Evolutionary conservation across 2,329 filamentous ascomycete species (phyloP).

Genomic region (Chaetomium strumarium): DNA sequence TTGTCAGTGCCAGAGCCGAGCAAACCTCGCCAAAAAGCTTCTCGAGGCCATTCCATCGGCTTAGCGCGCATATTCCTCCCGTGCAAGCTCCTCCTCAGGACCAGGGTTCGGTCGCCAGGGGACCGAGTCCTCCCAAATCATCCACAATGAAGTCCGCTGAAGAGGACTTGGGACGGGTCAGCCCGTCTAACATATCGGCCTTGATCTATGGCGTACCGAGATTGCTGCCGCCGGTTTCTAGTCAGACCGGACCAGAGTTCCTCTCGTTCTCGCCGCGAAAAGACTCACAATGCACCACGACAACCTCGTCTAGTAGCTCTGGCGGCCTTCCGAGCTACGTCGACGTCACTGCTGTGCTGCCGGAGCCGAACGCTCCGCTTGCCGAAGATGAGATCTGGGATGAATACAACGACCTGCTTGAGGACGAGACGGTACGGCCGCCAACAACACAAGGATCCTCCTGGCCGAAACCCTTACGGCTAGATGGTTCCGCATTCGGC

Average conservation of each 20-base stretch:
- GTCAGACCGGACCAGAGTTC: slow-evolving; percentile 53
- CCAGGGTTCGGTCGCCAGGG: slow-evolving; percentile 42
- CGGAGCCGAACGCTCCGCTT: slow-evolving; percentile 54
- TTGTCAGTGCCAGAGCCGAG: slow-evolving; percentile 63
- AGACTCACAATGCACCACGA: slow-evolving; percentile 56
- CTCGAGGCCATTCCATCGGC: slow-evolving; percentile 69
- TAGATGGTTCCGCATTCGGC: slow-evolving; percentile 43
- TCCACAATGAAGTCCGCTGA: slow-evolving; percentile 36
- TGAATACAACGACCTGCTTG: slow-evolving; percentile 85
- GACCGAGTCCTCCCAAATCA: slow-evolving; percentile 39
- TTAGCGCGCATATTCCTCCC: slow-evolving; percentile 40
- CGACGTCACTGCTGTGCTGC: slow-evolving; percentile 61
- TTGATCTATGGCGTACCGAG: slow-evolving; percentile 29
- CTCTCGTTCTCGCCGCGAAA: slow-evolving; percentile 68
- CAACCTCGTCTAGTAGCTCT: slow-evolving; percentile 55
- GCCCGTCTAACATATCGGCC: slow-evolving; percentile 29
- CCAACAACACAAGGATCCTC: slow-evolving; percentile 52
- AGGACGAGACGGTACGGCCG: slow-evolving; percentile 47
- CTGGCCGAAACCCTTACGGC: slow-evolving; percentile 43
- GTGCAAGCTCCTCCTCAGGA: slow-evolving; percentile 27
- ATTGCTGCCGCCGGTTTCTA: slow-evolving; percentile 29
- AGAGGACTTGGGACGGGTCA: slow-evolving; percentile 33
- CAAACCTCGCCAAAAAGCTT: slow-evolving; percentile 72
- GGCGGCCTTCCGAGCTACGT: slow-evolving; percentile 56
- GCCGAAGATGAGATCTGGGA: slow-evolving; percentile 89